Evolutionary conservation across 176 grass and related monocot genomes (phyloP), one percentile per base, ranked within the genome.

Genomic region (Cenchrus purpureus): DNA sequence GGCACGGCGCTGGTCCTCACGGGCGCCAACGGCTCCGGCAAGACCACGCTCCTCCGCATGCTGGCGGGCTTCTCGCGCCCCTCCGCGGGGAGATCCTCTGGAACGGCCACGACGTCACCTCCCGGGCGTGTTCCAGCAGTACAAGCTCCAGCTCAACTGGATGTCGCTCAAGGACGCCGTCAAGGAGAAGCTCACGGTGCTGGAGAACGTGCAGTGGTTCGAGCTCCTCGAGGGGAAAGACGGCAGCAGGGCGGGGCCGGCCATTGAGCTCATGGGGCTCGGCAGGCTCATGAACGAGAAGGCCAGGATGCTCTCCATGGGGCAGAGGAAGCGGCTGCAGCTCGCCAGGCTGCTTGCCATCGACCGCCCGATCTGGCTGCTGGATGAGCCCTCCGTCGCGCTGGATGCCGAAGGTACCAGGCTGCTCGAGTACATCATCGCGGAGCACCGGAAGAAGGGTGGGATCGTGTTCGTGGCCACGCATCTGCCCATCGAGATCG

Each of bases 171-270:
- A 85, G 83, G 91, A 99, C 76, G 97, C 91, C 12, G 88, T 99
- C 80, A 90, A 94, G 44, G 90, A 96, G 20, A 99, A 94, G 76
- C 87, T 90, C 78, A 92, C 94, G 48, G 94, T 99, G 43, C 83
- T 99, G 29, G 97, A 96, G 71, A 99, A 99, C 73, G 94, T 99
- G 12, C 90, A 96, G 80, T 99, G 97, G 97, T 99, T 99, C 89
- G 97, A 99, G 82, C 83, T 99, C 49, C 81, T 99, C 65, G 97
- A 96, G 84, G 94, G 94, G 0, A 99, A 97, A 79, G 66, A 62
- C 71, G 97, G 94, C 55, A 88, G 80, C 34, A 86, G 83, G 75
- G 82, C 97, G 6, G 70, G 81, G 42, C 69, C 69, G 1, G 89
- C 97, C 29, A 81, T 99, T 42, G 94, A 99, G 71, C 86, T 99